Percentiles rank a stretch among this genome's conserved stretches.
phyloP scores from a whole-genome alignment of 495 filamentous ascomycete species.

The Astrocystis sublimbata region DNA sequence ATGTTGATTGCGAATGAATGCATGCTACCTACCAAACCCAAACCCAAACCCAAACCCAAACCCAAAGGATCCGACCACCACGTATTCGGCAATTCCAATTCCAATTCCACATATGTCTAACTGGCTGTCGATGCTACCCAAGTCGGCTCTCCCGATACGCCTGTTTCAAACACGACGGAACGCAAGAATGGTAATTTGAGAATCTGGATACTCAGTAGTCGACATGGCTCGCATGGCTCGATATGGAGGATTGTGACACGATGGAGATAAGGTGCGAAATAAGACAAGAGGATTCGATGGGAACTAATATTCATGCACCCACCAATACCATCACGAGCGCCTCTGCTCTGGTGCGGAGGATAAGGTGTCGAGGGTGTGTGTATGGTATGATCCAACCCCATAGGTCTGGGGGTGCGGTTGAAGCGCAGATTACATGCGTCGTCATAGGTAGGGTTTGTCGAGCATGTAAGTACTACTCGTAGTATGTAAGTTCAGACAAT shows the following conservation, averaged over 20 bases:
- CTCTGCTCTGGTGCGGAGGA: too few species aligned
- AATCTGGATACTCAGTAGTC: neutral
- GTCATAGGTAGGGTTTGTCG: too few species aligned
- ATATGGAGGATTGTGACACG: neutral
- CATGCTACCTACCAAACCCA: slow-evolving; percentile 2
- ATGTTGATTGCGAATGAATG: too few species aligned
- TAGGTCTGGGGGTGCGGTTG: neutral
- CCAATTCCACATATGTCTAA: slow-evolving; percentile 4
- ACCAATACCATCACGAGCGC: neutral
- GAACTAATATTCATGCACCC: slow-evolving; percentile 1
- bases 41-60: too few species aligned
- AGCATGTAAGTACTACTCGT: neutral
- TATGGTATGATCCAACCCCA: neutral
- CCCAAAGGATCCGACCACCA: too few species aligned
- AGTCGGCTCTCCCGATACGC: neutral
- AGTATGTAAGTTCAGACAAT: slow-evolving; percentile 20
- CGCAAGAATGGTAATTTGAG: neutral
- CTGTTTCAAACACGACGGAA: slow-evolving; percentile 4
- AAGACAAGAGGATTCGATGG: slow-evolving; percentile 13
- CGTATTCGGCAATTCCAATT: neutral
- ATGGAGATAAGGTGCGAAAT: neutral
- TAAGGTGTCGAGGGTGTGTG: neutral
- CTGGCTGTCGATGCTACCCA: neutral
- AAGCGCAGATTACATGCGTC: neutral
- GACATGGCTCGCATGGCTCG: neutral